Evolutionary conservation across 2,329 filamentous ascomycete genomes (phyloP).

Genomic region (Xylaria hypoxylon): DNA sequence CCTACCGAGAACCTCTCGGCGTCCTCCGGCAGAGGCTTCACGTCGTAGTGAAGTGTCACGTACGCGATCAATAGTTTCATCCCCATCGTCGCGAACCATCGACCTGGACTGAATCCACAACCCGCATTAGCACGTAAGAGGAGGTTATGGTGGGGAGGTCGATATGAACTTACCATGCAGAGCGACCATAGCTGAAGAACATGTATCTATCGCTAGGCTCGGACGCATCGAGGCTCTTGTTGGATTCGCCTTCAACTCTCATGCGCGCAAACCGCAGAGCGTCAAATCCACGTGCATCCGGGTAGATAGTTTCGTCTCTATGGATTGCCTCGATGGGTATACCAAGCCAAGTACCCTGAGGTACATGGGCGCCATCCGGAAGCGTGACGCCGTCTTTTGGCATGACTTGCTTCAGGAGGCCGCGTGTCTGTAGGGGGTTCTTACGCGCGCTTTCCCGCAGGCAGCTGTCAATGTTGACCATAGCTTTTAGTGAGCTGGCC

Average conservation of each 20-base stretch:
- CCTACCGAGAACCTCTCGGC: constrained; percentile 19
- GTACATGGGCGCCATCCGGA: constrained; percentile 14
- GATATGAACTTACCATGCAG: constrained; percentile 11
- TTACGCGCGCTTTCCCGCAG: constrained; percentile 14
- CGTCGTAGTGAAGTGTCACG: constrained; percentile 16
- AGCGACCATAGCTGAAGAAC: constrained; percentile 21
- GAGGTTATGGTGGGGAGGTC: too few relatives aligned
- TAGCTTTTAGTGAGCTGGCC: not conserved
- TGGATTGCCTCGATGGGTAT: constrained; percentile 19
- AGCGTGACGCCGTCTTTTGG: constrained; percentile 18
- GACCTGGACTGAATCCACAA: constrained; percentile 4
- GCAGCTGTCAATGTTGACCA: constrained; percentile 19
- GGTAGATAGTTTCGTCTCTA: constrained; percentile 15
- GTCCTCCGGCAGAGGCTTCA: constrained; percentile 12
- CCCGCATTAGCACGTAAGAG: not conserved
- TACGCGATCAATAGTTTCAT: constrained; percentile 22
- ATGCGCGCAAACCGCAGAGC: constrained; percentile 18
- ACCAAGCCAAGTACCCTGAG: constrained; percentile 20
- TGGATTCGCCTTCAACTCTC: constrained; percentile 12
- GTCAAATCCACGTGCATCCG: constrained; percentile 1
- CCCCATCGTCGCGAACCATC: constrained; percentile 15
- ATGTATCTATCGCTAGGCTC: constrained; percentile 18
- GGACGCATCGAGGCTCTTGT: constrained; percentile 16
- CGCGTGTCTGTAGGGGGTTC: constrained; percentile 10
- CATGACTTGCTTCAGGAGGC: constrained; percentile 15